Base-by-base conservation (phyloP, 2,329 filamentous ascomycete species). In the Pseudopyricularia javanii region DNA sequence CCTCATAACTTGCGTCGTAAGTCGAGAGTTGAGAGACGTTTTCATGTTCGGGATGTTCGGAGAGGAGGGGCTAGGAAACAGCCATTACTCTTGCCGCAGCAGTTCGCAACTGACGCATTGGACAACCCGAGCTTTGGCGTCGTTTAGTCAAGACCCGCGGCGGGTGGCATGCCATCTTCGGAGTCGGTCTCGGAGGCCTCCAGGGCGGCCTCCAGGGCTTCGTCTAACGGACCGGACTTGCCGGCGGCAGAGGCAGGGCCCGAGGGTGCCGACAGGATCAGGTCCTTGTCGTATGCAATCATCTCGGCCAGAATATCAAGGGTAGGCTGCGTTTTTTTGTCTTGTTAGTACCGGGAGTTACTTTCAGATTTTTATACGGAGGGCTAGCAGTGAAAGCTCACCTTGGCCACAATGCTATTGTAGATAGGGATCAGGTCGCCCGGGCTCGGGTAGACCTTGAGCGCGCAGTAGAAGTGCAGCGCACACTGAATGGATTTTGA, bases 361-460 rank as follows among this genome's bases (percentile, higher is more conserved):
- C n/a, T 14, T 33, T 32, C 5, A 45, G 2, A 20, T 20, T 22
- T 24, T 4, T 24, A 45, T 12, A 24, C 22, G 8, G 6, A 12
- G 4, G 40, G 12, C 3, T 24, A 5, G 11, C 40, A 26, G 40
- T 11, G 11, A 17, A 45, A 47, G 12, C 57, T 26, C 70, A 89
- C 91, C 86, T 96, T 96, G 62, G 91, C 86, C 47, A 97, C 91
- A 32, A 93, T 97, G 81, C 95, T 95, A 71, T 98, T 93, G 72
- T 98, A 98, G 70, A 98, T 95, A 63, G 80, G 81, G 68, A 98
- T 96, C 62, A 98, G 76, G 65, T 97, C 93, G 62, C 85, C 80
- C 12, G 91, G 93, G 63, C 88, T 86, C 51, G 93, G 93, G 73
- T 98, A 98, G 61, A 97, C 93, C 80, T 98, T 98, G 60, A 98